Evolutionary conservation across 805 yeast genomes (phyloP), one percentile per base, ranked within the genome.

Genomic region (Barnettozyma siamensis): DNA sequence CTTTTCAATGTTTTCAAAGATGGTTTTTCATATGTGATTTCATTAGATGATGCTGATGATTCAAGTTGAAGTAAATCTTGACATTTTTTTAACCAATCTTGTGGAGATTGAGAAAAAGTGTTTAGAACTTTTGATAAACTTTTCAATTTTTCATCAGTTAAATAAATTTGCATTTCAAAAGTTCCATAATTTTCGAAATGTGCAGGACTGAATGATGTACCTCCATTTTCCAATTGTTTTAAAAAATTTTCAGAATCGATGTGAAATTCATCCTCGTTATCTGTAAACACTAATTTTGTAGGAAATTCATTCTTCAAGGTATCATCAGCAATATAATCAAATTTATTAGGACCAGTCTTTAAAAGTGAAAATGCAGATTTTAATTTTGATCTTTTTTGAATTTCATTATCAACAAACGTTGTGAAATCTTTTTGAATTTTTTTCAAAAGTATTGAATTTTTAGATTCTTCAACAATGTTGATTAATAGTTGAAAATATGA

Each of bases 101-200:
- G 60, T 21, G 73, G 74, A 26, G 74, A 69, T 20, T 68, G 62
- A 0, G 77, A 67, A 32, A 70, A 70, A 9, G 62, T 61, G 3
- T 55, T 49, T 24, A 80, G 54, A 2, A 62, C 51, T 31, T 61
- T 64, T 12, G 63, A 58, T 30, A 68, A 59, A 3, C 50, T 49
- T 32, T 59, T 60, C 39, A 84, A 58, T 37, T 67, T 69, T 1
- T 76, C 82, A 56, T 82, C 87, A 0, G 78, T 64, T 41, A 69
- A 65, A 42, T 60, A 70, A 1, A 67, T 47, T 38, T 76, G 76
- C 26, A 80, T 44, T 40, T 73, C 76, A 18, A 69, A 49, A 19
- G 60, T 63, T 38, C 38, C 21, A 40, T 37, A 40, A 7, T 19
- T 30, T 19, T 34, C 29, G 19, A 37, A 37, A 23, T 54, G 34